phyloP scores from a whole-genome alignment of 192 early-diverging fungal genomes.

The Pilaira anomala region DNA sequence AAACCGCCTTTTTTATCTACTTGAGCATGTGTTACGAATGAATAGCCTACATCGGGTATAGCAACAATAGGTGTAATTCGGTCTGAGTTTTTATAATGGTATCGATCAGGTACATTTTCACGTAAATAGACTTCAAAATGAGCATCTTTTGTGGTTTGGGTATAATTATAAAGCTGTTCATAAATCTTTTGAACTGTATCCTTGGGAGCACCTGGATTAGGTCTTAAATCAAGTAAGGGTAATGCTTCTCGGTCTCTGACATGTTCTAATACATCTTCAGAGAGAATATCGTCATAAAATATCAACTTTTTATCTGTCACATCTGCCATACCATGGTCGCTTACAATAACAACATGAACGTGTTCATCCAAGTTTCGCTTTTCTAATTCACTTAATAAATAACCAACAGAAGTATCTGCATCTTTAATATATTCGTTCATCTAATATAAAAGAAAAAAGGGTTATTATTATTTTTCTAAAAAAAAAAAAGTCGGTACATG shows the following conservation, averaged over 20 bases:
- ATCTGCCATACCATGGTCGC: slow-evolving; percentile 13
- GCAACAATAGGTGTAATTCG: slow-evolving; percentile 75
- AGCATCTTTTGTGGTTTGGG: slow-evolving; percentile 23
- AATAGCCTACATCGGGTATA: slow-evolving; percentile 64
- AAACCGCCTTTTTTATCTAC: slow-evolving; percentile 28
- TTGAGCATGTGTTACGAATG: slow-evolving; percentile 46
- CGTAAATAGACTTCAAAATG: slow-evolving; percentile 66
- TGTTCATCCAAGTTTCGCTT: slow-evolving; percentile 54
- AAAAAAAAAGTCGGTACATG: too few species aligned
- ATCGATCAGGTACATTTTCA: slow-evolving; percentile 67
- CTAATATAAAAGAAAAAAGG: slow-evolving; percentile 10
- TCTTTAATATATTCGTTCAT: slow-evolving; percentile 53
- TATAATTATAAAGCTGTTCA: slow-evolving; percentile 42
- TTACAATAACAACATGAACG: slow-evolving; percentile 58
- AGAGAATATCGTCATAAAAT: slow-evolving; percentile 65
- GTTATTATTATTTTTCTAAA: background rate
- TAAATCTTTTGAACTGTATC: slow-evolving; percentile 51
- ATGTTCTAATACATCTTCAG: slow-evolving; percentile 32
- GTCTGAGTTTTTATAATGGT: slow-evolving; percentile 62
- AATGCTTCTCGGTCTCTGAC: slow-evolving; percentile 54
- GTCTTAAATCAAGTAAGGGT: slow-evolving; percentile 64
- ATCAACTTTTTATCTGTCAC: slow-evolving; percentile 33
- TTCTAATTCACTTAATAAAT: slow-evolving; percentile 52
- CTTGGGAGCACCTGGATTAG: slow-evolving; percentile 36
- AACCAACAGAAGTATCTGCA: slow-evolving; percentile 60